Conservation (phyloP, 257 asterid genomes). For the Lavandula angustifolia region DNA sequence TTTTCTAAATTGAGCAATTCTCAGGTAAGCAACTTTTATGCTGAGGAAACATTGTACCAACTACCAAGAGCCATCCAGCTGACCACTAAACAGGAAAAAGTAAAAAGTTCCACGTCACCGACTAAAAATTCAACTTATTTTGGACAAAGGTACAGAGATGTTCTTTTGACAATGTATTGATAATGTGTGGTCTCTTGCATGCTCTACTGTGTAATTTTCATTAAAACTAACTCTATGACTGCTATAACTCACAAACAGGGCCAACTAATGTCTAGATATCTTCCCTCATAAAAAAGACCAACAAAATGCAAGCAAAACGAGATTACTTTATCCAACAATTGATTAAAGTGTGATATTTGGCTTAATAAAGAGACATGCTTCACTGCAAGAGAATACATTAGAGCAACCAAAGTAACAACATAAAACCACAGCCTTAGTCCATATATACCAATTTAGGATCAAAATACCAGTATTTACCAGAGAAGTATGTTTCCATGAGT, state of each 20-base stretch:
- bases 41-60: constrained; percentile 19
- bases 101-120: constrained; percentile 1
- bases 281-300: constrained; percentile 9
- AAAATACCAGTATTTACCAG: constrained; percentile 17
- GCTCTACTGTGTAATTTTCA: not conserved
- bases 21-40: not conserved
- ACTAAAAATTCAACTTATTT: constrained; percentile 19
- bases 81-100: not conserved
- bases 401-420: constrained; percentile 12
- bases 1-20: not conserved
- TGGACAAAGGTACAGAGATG: constrained; percentile 6
- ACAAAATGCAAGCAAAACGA: constrained; percentile 7
- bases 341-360: not conserved
- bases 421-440: constrained; percentile 1
- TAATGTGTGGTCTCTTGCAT: not conserved
- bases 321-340: not conserved
- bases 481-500: not conserved
- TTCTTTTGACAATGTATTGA: not conserved
- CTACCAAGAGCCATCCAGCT: not conserved
- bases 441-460: not conserved
- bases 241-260: not conserved
- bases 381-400: not conserved
- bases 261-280: not conserved
- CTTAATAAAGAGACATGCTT: not conserved
- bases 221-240: not conserved